A percentile compares a stretch with the other conserved stretches of the same genome.
Conservation (phyloP, 2,329 filamentous ascomycete species). For the Colletotrichum caudatum region DNA sequence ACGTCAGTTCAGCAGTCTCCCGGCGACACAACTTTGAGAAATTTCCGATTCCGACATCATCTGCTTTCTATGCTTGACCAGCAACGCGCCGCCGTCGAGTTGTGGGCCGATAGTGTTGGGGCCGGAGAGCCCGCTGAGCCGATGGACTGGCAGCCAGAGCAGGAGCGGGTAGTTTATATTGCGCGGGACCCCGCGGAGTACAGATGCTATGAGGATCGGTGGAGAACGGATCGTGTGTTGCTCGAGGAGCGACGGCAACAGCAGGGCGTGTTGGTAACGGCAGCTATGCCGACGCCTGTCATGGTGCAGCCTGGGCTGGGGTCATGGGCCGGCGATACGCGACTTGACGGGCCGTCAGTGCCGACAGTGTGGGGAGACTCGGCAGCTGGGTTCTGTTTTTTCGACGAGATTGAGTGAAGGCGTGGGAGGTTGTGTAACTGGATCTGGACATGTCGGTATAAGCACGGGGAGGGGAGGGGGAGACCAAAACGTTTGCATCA, state of each 20-base stretch:
- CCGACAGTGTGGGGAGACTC: constrained; percentile 18
- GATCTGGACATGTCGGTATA: neutral
- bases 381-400: neutral
- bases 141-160: constrained; percentile 47
- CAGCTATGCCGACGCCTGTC: neutral
- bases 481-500: neutral
- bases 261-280: neutral
- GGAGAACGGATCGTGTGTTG: constrained; percentile 22
- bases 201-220: constrained; percentile 31
- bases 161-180: constrained; percentile 41
- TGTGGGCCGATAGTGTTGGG: constrained; percentile 43
- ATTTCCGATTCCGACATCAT: constrained; percentile 29
- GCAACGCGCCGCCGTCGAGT: constrained; percentile 35
- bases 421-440: neutral
- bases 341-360: constrained; percentile 15
- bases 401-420: constrained; percentile 23
- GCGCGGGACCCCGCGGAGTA: constrained; percentile 34
- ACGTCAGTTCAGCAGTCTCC: neutral
- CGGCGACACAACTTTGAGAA: constrained; percentile 11
- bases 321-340: constrained; percentile 9
- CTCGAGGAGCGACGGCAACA: neutral
- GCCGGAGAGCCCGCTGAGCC: constrained; percentile 42
- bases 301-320: constrained; percentile 2
- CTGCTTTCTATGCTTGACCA: constrained; percentile 34
- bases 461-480: neutral